These are phyloP conservation scores for Fusarium sp. DNA, from an alignment of 2,329 filamentous ascomycete genomes.

Conservation along the genomic window DNA sequence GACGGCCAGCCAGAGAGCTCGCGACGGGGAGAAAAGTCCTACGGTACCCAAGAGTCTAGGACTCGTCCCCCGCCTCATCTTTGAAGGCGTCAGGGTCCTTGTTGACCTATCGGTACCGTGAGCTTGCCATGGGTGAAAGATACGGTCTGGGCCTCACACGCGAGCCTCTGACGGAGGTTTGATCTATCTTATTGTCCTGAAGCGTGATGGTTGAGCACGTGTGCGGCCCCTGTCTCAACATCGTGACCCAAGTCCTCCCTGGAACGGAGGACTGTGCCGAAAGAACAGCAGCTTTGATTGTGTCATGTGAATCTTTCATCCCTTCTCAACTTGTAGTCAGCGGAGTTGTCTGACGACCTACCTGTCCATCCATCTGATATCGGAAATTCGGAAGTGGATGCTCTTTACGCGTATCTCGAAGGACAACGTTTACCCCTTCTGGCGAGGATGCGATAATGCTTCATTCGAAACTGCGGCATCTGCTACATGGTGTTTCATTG, in stretches of 20 bases:
- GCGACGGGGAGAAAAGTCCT: constrained; percentile 31
- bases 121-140: constrained; percentile 5
- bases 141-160: background rate
- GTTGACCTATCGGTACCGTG: background rate
- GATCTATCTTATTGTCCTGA: background rate
- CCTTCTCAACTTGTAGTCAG: background rate
- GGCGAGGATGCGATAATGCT: background rate
- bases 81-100: background rate
- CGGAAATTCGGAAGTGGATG: background rate
- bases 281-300: background rate
- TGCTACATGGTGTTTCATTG: background rate
- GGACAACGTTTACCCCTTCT: background rate
- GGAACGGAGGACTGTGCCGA: background rate
- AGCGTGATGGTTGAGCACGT: constrained; percentile 19
- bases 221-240: constrained; percentile 24
- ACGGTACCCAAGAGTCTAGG: constrained; percentile 29
- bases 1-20: constrained; percentile 22
- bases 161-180: background rate
- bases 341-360: background rate
- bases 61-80: constrained; percentile 12
- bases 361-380: background rate
- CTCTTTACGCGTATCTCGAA: background rate
- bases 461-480: background rate
- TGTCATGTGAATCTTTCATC: background rate
- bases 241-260: constrained; percentile 1